Evolutionary conservation across 2,329 filamentous ascomycete species (phyloP).

Genomic region (Scytalidium lignicola): DNA sequence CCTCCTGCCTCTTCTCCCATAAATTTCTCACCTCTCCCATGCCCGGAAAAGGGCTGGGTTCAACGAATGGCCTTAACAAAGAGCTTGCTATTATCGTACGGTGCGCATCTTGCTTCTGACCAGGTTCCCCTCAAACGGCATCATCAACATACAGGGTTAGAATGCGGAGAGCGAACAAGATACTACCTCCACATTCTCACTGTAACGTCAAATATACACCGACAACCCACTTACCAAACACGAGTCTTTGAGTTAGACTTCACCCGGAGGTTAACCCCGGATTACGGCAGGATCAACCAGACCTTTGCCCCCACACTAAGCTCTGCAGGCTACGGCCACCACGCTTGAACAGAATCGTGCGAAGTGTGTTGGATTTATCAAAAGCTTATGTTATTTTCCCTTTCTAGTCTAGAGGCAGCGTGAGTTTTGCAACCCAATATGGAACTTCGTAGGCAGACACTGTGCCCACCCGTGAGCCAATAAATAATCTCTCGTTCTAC

Average conservation of each 20-base stretch:
- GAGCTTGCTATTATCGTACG: neutral
- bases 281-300: neutral
- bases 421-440: neutral
- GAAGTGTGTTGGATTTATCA: neutral
- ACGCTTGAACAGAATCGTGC: neutral
- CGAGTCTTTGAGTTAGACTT: too few relatives aligned
- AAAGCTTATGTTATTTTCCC: neutral
- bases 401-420: neutral
- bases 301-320: constrained; percentile 1
- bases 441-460: neutral
- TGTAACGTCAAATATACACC: neutral
- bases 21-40: neutral
- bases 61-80: neutral
- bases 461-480: neutral
- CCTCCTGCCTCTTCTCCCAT: neutral
- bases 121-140: neutral
- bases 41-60: neutral
- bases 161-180: neutral
- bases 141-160: neutral
- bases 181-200: neutral
- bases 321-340: neutral
- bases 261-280: neutral
- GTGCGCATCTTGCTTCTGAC: neutral
- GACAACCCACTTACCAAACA: neutral
- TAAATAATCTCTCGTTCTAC: neutral